Percentiles rank a stretch among this genome's conserved stretches.
Conservation (phyloP, 208 protist species). For the Porcisia hertigi region DNA sequence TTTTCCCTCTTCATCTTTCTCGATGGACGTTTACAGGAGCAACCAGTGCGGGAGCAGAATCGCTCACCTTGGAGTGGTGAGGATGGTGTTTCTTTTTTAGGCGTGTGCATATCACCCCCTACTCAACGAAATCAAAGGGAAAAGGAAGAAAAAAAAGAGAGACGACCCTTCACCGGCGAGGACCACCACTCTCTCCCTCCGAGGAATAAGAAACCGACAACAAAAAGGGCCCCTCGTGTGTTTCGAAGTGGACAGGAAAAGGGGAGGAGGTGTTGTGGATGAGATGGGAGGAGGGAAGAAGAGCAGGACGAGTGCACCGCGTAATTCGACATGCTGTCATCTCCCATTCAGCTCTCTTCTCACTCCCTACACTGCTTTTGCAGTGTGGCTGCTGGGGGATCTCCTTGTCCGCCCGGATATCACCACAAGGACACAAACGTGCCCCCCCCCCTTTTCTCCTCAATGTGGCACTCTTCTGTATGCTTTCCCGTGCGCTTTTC, state of each 20-base stretch:
- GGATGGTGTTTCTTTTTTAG: background rate
- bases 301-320: background rate
- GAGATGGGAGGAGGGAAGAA: background rate
- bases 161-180: background rate
- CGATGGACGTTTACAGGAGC: background rate
- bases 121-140: background rate
- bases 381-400: background rate
- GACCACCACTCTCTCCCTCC: too few relatives aligned
- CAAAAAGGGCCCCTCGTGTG: background rate
- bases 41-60: background rate
- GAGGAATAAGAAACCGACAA: too few relatives aligned
- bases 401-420: too few relatives aligned
- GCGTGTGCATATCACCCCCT: background rate
- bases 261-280: too few relatives aligned
- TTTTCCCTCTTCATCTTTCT: background rate
- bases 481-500: background rate
- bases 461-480: background rate
- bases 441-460: background rate
- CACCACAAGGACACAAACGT: background rate
- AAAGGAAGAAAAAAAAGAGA: background rate
- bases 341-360: background rate
- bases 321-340: background rate
- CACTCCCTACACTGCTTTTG: background rate
- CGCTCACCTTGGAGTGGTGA: background rate
- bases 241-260: background rate